Base-by-base conservation (phyloP, 495 filamentous ascomycete genomes). In the Xylaria scruposa region DNA sequence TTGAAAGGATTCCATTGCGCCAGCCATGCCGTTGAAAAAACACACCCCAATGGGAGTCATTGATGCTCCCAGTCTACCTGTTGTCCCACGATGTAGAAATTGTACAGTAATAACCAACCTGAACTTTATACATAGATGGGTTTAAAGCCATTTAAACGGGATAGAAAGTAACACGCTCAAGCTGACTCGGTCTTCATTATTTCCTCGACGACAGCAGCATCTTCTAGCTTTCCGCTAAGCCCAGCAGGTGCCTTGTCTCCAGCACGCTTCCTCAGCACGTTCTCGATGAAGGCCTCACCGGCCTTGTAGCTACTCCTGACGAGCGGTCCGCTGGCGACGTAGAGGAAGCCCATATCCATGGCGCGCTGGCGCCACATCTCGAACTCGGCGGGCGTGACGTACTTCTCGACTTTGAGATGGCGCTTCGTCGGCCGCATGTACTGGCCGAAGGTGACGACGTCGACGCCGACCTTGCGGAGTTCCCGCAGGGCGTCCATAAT, bases 391-490 rank as follows among this genome's bases (percentile, higher is more conserved):
- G 96, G 96, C 0, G 94, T 95, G 44, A 98, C 88, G 78, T 99
- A 99, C 76, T 94, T 93, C 74, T 95, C 90, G 17, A 99, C 96
- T 77, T 95, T 90, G 91, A 99, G 95, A 82, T 99, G 96, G 4
- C 94, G 88, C 87, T 97, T 98, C 12, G 96, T 99, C 13, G 96
- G 96, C 4, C 94, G 92, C 96, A 99, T 99, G 85, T 99, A 99
- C 85, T 99, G 96, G 4, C 97, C 96, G 71, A 99, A 98, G 0
- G 96, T 99, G 47, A 99, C 94, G 15, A 99, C 93, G 72, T 99
- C 96, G 31, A 97, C 94, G 71, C 92, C 85, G 47, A 90, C 83
- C 67, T 89, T 90, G 29, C 96, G 89, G 36, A 98, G 85, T 77
- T 97, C 92, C 82, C 85, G 88, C 58, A 99, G 82, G 9, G 95